A percentile compares a stretch with the other conserved stretches of the same genome.
phyloP scores from a whole-genome alignment of 768 basidiomycete genomes.

The Boletus rubescentipes region DNA sequence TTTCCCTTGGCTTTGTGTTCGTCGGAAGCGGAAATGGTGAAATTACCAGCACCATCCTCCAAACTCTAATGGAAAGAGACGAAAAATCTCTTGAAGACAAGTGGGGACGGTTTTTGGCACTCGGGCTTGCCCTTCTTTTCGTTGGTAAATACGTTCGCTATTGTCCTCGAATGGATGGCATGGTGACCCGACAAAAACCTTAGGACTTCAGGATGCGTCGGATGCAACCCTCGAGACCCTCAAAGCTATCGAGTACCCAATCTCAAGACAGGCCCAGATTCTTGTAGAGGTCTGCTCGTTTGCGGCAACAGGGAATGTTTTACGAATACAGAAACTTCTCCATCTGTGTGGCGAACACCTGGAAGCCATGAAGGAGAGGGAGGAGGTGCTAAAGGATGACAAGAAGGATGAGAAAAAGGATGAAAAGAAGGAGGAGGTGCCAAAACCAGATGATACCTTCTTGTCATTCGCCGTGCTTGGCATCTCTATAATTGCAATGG shows the following conservation, averaged over 20 bases:
- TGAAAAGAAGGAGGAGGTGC: constrained; percentile 59
- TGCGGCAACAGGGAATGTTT: constrained; percentile 92
- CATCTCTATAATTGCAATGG: constrained; percentile 94
- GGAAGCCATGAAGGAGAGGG: constrained; percentile 43
- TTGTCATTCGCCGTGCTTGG: constrained; percentile 93
- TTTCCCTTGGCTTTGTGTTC: constrained; percentile 92
- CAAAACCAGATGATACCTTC: constrained; percentile 69
- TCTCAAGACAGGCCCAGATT: constrained; percentile 88
- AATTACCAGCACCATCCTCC: constrained; percentile 83
- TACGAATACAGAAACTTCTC: constrained; percentile 89
- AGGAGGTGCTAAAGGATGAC: constrained; percentile 37
- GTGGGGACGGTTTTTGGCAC: constrained; percentile 88
- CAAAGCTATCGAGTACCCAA: constrained; percentile 89
- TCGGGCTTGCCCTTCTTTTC: constrained; percentile 88
- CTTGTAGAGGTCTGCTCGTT: constrained; percentile 93
- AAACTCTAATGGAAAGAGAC: constrained; percentile 84
- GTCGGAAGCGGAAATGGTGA: constrained; percentile 96
- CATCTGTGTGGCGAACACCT: constrained; percentile 94
- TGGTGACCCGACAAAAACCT: constrained; percentile 8
- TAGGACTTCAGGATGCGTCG: constrained; percentile 88
- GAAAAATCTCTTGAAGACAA: constrained; percentile 83
- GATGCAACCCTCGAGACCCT: constrained; percentile 93
- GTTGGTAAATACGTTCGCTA: constrained; percentile 56
- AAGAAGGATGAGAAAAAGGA: constrained; percentile 56
- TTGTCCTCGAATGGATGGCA: background rate